Evolutionary conservation across 257 asterid species (phyloP).

Genomic region (Echium plantagineum): DNA sequence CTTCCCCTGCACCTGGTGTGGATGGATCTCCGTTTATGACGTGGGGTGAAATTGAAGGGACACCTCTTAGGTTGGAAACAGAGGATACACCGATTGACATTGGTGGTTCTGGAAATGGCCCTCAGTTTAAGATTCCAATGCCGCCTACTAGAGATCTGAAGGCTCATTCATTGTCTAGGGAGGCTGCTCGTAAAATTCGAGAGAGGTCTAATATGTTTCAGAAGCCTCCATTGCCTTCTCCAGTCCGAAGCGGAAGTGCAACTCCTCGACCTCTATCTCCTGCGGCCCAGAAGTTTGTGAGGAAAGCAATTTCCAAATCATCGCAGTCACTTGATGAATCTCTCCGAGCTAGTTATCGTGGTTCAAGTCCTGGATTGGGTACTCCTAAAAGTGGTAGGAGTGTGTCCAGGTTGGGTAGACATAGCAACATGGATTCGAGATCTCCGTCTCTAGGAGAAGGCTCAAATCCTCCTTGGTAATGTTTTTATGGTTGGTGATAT

Average conservation of each 20-base stretch:
- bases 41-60: conserved; percentile 98
- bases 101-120: conserved; percentile 79
- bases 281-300: conserved; percentile 91
- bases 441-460: conserved; percentile 69
- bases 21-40: conserved; percentile 87
- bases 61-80: conserved; percentile 76
- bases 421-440: conserved; percentile 37
- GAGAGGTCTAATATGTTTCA: conserved; percentile 85
- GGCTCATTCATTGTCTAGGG: conserved; percentile 87
- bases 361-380: conserved; percentile 61
- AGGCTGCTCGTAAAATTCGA: conserved; percentile 75
- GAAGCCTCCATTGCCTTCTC: conserved; percentile 89
- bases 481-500: background rate
- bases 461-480: conserved; percentile 64
- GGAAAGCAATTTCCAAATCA: conserved; percentile 79
- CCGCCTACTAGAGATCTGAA: conserved; percentile 83
- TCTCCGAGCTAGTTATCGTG: conserved; percentile 86
- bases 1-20: conserved; percentile 91
- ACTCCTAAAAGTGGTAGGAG: conserved; percentile 91
- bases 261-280: conserved; percentile 71
- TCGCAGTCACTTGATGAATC: conserved; percentile 74
- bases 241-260: conserved; percentile 85
- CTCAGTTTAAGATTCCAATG: conserved; percentile 75
- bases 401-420: conserved; percentile 76
- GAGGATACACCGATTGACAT: conserved; percentile 93